Base-by-base conservation (phyloP, 345 rosid genomes). In the Arabidopsis suecica region DNA sequence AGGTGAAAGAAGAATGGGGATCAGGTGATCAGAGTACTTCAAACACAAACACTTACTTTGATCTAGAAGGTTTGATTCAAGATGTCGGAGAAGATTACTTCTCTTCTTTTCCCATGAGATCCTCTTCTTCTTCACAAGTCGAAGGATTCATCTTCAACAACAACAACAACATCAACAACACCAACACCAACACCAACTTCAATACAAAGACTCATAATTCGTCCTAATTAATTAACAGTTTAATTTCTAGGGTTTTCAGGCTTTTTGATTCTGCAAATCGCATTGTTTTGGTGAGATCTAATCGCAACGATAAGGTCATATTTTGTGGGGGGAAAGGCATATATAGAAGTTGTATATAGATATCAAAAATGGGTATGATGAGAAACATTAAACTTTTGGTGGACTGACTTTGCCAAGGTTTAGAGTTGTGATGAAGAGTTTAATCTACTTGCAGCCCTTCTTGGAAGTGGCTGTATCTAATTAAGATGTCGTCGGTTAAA, bases 51-150 rank as follows among this genome's bases (percentile, higher is more conserved):
- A 78, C 81, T 53, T 78, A 78, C 38, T 78, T 78, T 67, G 82
- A 79, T 71, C 51, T 79, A 60, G 82, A 79, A 64, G 82, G 79
- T 70, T 65, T 79, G 59, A 79, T 79, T 59, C 72, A 79, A 73
- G 82, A 79, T 64, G 76, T 74, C 1, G 81, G 67, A 58, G 79
- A 75, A 25, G 79, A 79, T 79, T 74, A 74, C 56, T 79, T 74
- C 57, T 58, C 79, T 49, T 47, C 82, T 5, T 74, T 69, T 69
- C 79, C 82, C 13, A 75, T 75, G 37, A 65, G 71, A 71, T 57
- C 82, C 63, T 79, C 82, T 62, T 56, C 74, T 16, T 57, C 79
- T 57, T 50, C 75, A n/a, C 78, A 63, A 55, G 62, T 36, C 1
- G 75, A 79, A 37, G 67, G 75, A 42, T 69, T 79, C 72, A 69